These are phyloP conservation scores for Calonectria multiphialidica DNA, from an alignment of 2,329 filamentous ascomycete genomes.

Conservation along the genomic window DNA sequence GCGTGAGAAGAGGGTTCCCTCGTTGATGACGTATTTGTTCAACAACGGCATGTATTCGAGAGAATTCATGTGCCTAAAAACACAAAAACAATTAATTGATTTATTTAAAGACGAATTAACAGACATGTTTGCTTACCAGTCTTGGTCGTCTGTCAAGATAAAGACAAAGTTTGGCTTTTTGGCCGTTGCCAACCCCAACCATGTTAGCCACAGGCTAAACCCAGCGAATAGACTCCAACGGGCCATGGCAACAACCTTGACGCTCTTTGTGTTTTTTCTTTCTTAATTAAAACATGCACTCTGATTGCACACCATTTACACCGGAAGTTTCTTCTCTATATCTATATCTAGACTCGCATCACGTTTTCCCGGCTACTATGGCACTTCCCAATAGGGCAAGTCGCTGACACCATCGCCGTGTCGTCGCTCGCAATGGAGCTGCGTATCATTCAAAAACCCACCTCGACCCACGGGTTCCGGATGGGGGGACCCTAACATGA, in stretches of 20 bases:
- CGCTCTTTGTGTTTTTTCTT: not conserved
- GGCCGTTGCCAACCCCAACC: not conserved
- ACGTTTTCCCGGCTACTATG: not conserved
- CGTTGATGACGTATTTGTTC: slow-evolving; percentile 63
- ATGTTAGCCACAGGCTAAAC: not conserved
- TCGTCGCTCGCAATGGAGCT: slow-evolving; percentile 29
- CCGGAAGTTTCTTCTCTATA: not conserved
- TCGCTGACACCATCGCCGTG: slow-evolving; percentile 33
- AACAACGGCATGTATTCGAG: slow-evolving; percentile 69
- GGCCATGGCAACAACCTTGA: not conserved
- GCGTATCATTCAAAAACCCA: slow-evolving; percentile 19
- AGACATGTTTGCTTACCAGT: slow-evolving; percentile 42
- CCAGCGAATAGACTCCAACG: not conserved
- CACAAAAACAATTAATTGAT: not conserved
- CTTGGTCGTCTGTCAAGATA: slow-evolving; percentile 75
- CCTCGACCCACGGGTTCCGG: slow-evolving; percentile 4
- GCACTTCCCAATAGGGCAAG: slow-evolving; percentile 13
- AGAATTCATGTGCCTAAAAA: slow-evolving; percentile 65
- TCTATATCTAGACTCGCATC: not conserved
- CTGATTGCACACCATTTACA: not conserved
- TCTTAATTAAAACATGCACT: not conserved
- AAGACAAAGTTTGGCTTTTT: slow-evolving; percentile 69
- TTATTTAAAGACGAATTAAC: not conserved
- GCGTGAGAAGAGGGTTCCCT: slow-evolving; percentile 69
- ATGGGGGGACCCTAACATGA: slow-evolving; percentile 10